These are phyloP conservation scores for Psilocybe tampanensis DNA, from an alignment of 768 basidiomycete species.

Conservation along the genomic window DNA sequence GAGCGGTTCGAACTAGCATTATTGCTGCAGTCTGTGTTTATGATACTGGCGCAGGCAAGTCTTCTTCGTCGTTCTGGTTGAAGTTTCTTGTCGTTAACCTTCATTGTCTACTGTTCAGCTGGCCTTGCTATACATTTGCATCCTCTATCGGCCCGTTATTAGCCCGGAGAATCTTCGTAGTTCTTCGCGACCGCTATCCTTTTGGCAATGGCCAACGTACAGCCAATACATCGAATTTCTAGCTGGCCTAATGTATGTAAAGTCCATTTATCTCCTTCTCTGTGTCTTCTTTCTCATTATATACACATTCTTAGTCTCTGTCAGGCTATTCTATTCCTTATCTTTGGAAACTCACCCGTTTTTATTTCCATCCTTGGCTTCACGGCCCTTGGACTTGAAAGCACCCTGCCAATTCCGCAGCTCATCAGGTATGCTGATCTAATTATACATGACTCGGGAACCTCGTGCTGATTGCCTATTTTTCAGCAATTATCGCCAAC, in stretches of 20 bases:
- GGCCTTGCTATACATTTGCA: constrained; percentile 80
- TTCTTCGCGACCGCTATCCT: constrained; percentile 68
- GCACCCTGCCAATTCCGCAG: constrained; percentile 85
- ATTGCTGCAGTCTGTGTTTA: constrained; percentile 79
- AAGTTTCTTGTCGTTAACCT: constrained; percentile 5
- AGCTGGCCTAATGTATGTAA: constrained; percentile 70
- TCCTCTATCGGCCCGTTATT: constrained; percentile 62
- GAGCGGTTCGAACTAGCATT: constrained; percentile 75
- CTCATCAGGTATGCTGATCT: constrained; percentile 60
- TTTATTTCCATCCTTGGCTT: constrained; percentile 74
- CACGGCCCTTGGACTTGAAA: constrained; percentile 79
- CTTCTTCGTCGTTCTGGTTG: neutral
- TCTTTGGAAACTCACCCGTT: constrained; percentile 62
- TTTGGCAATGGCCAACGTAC: constrained; percentile 88
- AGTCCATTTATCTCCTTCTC: neutral
- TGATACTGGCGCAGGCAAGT: constrained; percentile 82
- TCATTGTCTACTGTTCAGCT: constrained; percentile 44
- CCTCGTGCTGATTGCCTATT: constrained; percentile 1
- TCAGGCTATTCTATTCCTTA: constrained; percentile 73
- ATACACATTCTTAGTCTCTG: constrained; percentile 46
- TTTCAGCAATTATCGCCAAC: constrained; percentile 73
- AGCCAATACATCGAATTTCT: constrained; percentile 82
- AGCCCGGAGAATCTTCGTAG: constrained; percentile 60
- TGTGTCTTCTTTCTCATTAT: neutral
- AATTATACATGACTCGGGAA: constrained; percentile 1